Evolutionary conservation across 148 eudicot species (phyloP), one percentile per base, ranked within the genome.

Genomic region (Pharnaceum exiguum): DNA sequence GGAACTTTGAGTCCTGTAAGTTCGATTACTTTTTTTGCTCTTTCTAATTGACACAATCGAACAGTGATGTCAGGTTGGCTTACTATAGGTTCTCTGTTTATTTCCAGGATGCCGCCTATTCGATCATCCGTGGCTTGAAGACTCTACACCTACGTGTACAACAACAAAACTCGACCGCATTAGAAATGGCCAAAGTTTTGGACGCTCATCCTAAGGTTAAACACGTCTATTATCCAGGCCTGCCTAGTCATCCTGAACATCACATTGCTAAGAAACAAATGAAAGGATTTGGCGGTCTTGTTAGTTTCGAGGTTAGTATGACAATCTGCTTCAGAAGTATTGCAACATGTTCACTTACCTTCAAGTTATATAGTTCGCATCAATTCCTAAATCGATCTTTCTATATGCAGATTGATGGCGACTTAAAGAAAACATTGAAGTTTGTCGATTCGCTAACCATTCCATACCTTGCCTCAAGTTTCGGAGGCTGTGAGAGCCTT

Each of bases 401-500:
- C n/a, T n/a, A n/a, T n/a, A n/a, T n/a, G n/a, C n/a, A n/a, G n/a
- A n/a, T n/a, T n/a, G n/a, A n/a, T n/a, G n/a, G n/a, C 1, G 15
- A 48, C 18, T 6, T 48, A 19, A 27, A 17, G 25, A 27, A 8
- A 2, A n/a, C 29, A 22, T 10, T 5, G 5, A 48, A 27, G 1
- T 48, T 48, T 26, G 18, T 27, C 12, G 53, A 48, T 27, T 26
- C 53, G 15, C 53, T 48, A 10, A 12, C 3, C 2, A 3, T 48
- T 27, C 19, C 53, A 13, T 48, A 48, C 32, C 25, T 27, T 18
- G 33, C 33, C 32, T 48, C 53, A 3, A 26, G 29, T 48, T 48
- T 48, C n/a, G 53, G 53, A 8, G 53, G 53, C 18, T 48, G 33
- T 48, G 53, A 48, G 53, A 48, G 53, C 33, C 4, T 48, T 48